Evolutionary conservation across 108 stramenopile species (phyloP), one percentile per base, ranked within the genome.

Genomic region (Conticribra guillardii): DNA sequence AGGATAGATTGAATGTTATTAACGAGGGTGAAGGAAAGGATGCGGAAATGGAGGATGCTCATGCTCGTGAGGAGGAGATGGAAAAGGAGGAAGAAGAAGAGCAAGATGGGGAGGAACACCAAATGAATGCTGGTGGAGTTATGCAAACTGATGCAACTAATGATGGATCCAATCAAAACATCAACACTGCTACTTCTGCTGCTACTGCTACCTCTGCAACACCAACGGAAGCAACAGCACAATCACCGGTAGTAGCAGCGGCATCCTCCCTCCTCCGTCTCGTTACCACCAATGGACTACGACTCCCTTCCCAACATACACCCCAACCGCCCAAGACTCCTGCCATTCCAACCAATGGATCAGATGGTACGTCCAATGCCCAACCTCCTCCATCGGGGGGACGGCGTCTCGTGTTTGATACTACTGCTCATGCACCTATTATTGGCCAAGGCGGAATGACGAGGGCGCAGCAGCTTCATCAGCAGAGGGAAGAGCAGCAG

Each of bases 261-360:
- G 50, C 51, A 8, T 7, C 17, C 17, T 28, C 64, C 15, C 50
- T 52, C 51, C 50, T 34, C 3, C 61, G 26, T 17, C 55, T 68
- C 21, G 48, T n/a, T n/a, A 41, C 37, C 37, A 11, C 34, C 16
- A 18, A 79, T 54, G n/a, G 57, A 8, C 26, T 80, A 17, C 60
- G 68, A 18, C 54, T 80, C 17, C 79, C 74, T 9, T 80, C 74
- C 3, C 79, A 80, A 64, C 68, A 64, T 18, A 69, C 67, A n/a
- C 69, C 79, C 16, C 54, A 54, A 54, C 67, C 67, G 11, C 52
- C 55, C 47, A 24, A 51, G 31, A 26, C 37, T 15, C 0, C 31
- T 1, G 7, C 14, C 15, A 11, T 49, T 5, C 33, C 16, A 16
- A 33, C 19, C 31, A 30, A 4, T 0, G 45, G 31, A 4, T 54